A percentile compares a stretch with the other conserved stretches of the same genome.
These are phyloP conservation scores for Senna tora DNA, from an alignment of 306 rosid species.

Conservation along the genomic window DNA sequence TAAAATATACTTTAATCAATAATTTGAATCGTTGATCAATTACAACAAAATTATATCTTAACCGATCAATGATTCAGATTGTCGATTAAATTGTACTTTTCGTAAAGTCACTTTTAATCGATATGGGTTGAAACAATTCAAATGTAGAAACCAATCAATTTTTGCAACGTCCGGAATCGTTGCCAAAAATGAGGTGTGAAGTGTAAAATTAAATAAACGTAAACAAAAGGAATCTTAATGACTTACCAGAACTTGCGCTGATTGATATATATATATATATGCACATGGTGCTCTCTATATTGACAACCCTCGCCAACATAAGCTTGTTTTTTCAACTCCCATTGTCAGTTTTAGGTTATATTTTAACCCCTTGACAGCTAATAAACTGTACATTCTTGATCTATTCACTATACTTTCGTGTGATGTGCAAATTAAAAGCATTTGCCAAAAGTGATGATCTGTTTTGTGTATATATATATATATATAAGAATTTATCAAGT, in stretches of 20 bases:
- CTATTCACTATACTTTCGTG: too few species aligned
- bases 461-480: neutral
- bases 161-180: neutral
- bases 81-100: too few species aligned
- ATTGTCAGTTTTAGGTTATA: neutral
- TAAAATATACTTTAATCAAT: too few species aligned
- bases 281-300: neutral
- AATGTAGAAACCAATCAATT: too few species aligned
- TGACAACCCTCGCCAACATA: neutral
- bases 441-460: neutral
- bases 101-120: too few species aligned
- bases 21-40: too few species aligned
- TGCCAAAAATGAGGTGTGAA: neutral
- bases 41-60: too few species aligned
- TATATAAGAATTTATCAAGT: too few species aligned
- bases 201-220: neutral
- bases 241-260: neutral
- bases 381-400: neutral
- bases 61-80: too few species aligned
- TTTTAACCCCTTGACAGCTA: neutral
- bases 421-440: neutral
- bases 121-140: too few species aligned
- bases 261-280: too few species aligned
- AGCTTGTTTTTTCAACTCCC: too few species aligned
- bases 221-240: neutral